Percentiles rank a stretch among this genome's conserved stretches.
Evolutionary conservation across 208 protist genomes (phyloP).

Genomic region (Trypanosoma avium): DNA sequence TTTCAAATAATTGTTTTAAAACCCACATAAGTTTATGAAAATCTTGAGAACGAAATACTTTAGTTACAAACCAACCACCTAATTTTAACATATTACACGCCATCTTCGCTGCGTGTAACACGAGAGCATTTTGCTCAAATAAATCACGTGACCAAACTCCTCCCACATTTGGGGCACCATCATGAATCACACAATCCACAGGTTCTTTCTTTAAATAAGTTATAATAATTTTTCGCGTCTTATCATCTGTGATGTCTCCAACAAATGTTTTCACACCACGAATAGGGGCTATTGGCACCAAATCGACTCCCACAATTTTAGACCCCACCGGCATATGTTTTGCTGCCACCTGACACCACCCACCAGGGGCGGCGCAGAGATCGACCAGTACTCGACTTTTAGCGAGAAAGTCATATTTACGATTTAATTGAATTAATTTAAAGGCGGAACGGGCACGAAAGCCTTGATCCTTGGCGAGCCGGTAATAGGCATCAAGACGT

Average conservation of each 20-base stretch:
- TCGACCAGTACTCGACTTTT: constrained; percentile 91
- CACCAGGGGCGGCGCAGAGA: constrained; percentile 98
- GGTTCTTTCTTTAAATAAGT: constrained; percentile 94
- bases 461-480: constrained; percentile 98
- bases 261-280: constrained; percentile 94
- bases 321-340: constrained; percentile 97
- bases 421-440: constrained; percentile 99
- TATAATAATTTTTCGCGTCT: constrained; percentile 93
- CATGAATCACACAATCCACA: constrained; percentile 96
- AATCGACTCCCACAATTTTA: constrained; percentile 97
- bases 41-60: constrained; percentile 99
- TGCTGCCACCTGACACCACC: constrained; percentile 95
- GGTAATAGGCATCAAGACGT: constrained; percentile 96
- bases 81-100: constrained; percentile 93
- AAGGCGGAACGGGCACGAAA: constrained; percentile 98
- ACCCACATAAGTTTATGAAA: constrained; percentile 99
- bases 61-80: constrained; percentile 98
- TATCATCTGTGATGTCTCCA: constrained; percentile 99
- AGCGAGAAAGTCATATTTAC: constrained; percentile 98
- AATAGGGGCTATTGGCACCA: constrained; percentile 98
- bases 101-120: constrained; percentile 95
- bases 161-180: constrained; percentile 99
- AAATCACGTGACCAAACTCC: constrained; percentile 98
- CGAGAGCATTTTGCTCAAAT: constrained; percentile 96
- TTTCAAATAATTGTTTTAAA: constrained; percentile 98